Evolutionary conservation across 1,139 yeast species (phyloP).

Genomic region (Insectozyma bohioensis): DNA sequence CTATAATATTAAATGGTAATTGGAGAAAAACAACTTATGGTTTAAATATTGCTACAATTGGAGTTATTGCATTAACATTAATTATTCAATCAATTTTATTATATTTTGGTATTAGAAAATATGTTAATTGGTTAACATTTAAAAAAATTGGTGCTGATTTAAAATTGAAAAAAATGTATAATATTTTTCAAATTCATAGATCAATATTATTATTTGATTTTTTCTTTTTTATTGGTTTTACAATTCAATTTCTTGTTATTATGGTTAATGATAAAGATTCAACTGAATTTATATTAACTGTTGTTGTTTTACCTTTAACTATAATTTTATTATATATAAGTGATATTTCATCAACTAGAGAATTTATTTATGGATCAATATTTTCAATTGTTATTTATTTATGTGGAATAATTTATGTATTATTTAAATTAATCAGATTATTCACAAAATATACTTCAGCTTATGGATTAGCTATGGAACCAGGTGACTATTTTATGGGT

Average conservation of each 20-base stretch:
- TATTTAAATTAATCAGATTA: conserved; percentile 50
- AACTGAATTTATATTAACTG: conserved; percentile 50
- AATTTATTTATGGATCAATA: conserved; percentile 28
- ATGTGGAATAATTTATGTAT: conserved; percentile 49
- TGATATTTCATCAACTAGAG: conserved; percentile 41
- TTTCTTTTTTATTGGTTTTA: conserved; percentile 53
- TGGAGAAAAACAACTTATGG: conserved; percentile 33
- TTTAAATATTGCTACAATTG: conserved; percentile 47
- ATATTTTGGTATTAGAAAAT: conserved; percentile 34
- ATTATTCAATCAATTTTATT: conserved; percentile 33
- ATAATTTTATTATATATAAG: conserved; percentile 37
- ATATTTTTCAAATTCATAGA: conserved; percentile 43
- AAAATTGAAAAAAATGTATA: conserved; percentile 38
- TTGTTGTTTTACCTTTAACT: conserved; percentile 50
- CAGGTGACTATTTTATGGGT: conserved; percentile 47
- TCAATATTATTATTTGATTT: conserved; percentile 46
- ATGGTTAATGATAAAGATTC: conserved; percentile 41
- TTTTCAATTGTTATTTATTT: conserved; percentile 33
- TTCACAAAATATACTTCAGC: conserved; percentile 43
- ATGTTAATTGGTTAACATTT: conserved; percentile 51
- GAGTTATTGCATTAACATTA: conserved; percentile 41
- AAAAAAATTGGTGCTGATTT: conserved; percentile 53
- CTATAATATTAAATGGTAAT: conserved; percentile 17
- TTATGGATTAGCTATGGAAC: conserved; percentile 18
- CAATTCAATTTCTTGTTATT: conserved; percentile 53